Base-by-base conservation (phyloP, 257 asterid genomes). In the Salvia hispanica region DNA sequence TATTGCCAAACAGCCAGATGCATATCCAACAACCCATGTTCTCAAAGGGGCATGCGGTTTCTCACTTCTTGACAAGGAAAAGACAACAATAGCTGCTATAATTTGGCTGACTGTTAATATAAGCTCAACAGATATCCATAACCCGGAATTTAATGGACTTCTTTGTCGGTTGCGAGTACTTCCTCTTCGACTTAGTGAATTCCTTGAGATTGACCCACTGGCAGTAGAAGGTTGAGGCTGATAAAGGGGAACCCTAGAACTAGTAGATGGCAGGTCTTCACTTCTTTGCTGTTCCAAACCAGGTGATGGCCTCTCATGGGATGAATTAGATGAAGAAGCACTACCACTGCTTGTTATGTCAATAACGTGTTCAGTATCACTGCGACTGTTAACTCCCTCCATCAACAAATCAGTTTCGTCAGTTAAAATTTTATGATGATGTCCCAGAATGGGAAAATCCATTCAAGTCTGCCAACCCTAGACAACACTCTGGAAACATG, bases 61-160 rank as follows among this genome's bases (percentile, higher is more conserved):
- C 81, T 93, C 99, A 62, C 87, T 72, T 76, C 77, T 81, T 8
- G 99, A 82, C 74, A 90, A 62, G 74, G 88, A 80, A 77, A 90
- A 79, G 54, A 93, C 95, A 46, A 81, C 76, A 77, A 85, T 42
- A 55, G 99, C 94, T 50, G 96, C 96, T 77, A 93, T 66, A 56
- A 93, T 83, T 80, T 93, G 97, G 82, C 92, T 84, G 60, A 86
- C 80, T 14, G 95, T 88, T 71, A 93, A 78, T 16, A 86, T 76
- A 46, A 90, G 85, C 76, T 90, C 92, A 15, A 88, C 72, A 9
- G 95, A 87, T 77, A 90, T 90, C 99, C 99, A 93, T 50, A 88
- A 52, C 58, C 75, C 89, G 53, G 99, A 86, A 73, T 90, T 90
- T 51, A 93, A 64, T 7, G 97, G 96, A 77, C 95, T 93, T 76